Evolutionary conservation across 768 basidiomycete genomes (phyloP).

Genomic region (Rhodotorula paludigena): DNA sequence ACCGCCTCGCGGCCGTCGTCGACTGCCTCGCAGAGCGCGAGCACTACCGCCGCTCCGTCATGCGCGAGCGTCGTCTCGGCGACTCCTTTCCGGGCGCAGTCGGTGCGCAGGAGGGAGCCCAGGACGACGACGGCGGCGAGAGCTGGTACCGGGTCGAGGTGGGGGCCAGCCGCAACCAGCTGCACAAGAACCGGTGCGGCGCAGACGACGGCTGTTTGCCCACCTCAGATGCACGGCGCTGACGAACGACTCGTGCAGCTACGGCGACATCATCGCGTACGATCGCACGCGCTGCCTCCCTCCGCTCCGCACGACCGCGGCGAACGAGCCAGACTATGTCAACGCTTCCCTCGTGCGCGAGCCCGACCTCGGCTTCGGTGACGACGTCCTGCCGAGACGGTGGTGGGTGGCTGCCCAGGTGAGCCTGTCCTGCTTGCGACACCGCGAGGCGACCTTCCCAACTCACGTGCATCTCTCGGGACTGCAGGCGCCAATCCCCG

Average conservation of each 20-base stretch:
- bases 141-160: neutral
- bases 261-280: conserved; percentile 68
- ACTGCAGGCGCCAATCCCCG: conserved; percentile 59
- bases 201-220: no score
- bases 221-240: no score
- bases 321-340: conserved; percentile 53
- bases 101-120: neutral
- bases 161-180: neutral
- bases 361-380: conserved; percentile 52
- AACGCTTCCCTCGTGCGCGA: conserved; percentile 86
- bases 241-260: conserved; percentile 47
- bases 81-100: accelerated
- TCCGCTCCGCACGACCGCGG: conserved; percentile 35
- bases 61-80: no score
- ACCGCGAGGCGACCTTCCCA: neutral
- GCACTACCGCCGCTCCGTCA: neutral
- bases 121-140: neutral
- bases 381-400: conserved; percentile 49
- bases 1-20: neutral
- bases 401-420: conserved; percentile 79
- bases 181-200: conserved; percentile 24
- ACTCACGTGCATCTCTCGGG: neutral
- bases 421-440: neutral
- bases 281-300: conserved; percentile 72
- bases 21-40: conserved; percentile 1